Conservation (phyloP, 768 basidiomycete genomes). For the Terana coerulea region DNA sequence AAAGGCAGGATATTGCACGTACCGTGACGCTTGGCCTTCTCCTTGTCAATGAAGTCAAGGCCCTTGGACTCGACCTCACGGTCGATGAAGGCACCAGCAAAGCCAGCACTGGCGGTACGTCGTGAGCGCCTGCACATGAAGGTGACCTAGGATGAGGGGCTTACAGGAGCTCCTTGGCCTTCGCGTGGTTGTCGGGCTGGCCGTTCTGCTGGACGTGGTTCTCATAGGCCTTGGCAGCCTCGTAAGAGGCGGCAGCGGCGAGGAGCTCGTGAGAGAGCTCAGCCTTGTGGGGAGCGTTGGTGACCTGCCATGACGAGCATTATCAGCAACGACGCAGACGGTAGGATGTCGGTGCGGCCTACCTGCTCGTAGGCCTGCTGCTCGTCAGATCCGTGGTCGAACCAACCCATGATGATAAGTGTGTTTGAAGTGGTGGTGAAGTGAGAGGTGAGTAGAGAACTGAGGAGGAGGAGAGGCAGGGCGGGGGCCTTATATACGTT, state of each 20-base stretch:
- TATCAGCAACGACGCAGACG: neutral
- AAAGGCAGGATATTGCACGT: neutral
- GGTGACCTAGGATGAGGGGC: neutral
- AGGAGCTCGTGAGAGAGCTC: conserved; percentile 62
- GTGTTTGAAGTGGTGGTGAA: conserved; percentile 16
- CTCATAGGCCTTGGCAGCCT: conserved; percentile 65
- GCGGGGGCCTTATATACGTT: conserved; percentile 3
- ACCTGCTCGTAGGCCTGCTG: conserved; percentile 41
- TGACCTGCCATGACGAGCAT: conserved; percentile 33
- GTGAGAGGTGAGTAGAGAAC: conserved; percentile 13
- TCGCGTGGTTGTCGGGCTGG: conserved; percentile 42
- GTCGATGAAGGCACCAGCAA: conserved; percentile 49
- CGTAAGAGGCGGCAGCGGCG: conserved; percentile 63
- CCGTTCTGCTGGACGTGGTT: conserved; percentile 49
- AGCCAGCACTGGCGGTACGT: conserved; percentile 41
- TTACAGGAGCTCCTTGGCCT: conserved; percentile 55
- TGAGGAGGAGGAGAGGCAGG: conserved; percentile 13
- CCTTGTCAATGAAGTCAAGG: conserved; percentile 43
- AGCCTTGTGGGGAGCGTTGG: conserved; percentile 51
- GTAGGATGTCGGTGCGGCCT: neutral
- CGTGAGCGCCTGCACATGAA: neutral
- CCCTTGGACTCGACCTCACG: conserved; percentile 45
- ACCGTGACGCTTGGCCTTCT: conserved; percentile 40
- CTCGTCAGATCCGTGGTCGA: conserved; percentile 37
- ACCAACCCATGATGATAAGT: conserved; percentile 38